Evolutionary conservation across 2,329 filamentous ascomycete genomes (phyloP).

Genomic region (Beauveria asiatica): DNA sequence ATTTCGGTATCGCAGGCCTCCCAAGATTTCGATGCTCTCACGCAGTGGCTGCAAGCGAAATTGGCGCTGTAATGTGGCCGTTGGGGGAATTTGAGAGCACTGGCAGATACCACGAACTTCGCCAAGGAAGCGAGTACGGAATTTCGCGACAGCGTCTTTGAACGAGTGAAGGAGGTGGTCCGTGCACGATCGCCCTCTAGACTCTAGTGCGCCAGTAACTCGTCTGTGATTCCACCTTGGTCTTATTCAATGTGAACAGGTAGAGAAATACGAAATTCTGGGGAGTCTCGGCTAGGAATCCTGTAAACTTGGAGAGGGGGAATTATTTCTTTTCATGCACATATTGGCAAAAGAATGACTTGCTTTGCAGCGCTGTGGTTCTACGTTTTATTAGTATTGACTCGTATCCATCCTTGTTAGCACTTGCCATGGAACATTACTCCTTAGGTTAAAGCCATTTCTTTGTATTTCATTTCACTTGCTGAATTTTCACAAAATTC

Average conservation of each 20-base stretch:
- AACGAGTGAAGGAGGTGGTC: slow-evolving; percentile 6
- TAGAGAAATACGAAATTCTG: not conserved
- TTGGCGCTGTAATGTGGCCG: not conserved
- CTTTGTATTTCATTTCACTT: not conserved
- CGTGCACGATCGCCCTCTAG: slow-evolving; percentile 1
- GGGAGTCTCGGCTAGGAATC: no score
- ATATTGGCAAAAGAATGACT: no score
- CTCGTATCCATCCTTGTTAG: not conserved
- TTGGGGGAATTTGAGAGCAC: not conserved
- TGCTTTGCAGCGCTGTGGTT: no score
- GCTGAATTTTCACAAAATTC: not conserved
- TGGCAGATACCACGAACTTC: slow-evolving; percentile 5
- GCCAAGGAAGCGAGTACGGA: slow-evolving; percentile 1
- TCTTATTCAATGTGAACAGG: not conserved
- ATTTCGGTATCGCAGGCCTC: not conserved
- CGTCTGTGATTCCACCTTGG: not conserved
- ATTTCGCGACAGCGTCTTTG: slow-evolving; percentile 10
- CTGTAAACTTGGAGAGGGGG: no score
- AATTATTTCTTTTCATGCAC: no score
- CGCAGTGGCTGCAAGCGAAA: not conserved
- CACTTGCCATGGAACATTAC: not conserved
- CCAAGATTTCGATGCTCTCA: not conserved
- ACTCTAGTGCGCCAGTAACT: not conserved
- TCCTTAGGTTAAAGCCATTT: not conserved
- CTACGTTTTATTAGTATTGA: no score